phyloP scores from a whole-genome alignment of 208 protist genomes.

The Tetramitus jugosus region DNA sequence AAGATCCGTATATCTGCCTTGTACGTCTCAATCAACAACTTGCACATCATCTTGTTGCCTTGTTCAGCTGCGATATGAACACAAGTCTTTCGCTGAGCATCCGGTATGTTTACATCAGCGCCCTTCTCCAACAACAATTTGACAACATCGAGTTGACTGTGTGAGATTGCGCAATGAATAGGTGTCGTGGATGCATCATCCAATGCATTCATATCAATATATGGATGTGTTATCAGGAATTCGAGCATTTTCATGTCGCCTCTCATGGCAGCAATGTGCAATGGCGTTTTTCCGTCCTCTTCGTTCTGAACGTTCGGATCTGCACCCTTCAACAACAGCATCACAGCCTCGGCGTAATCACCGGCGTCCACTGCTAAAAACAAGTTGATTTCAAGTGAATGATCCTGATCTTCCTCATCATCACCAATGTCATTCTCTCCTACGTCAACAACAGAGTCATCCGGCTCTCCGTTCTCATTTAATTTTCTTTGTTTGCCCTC shows the following conservation, averaged over 20 bases:
- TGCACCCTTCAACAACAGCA: neutral
- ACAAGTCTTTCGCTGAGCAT: neutral
- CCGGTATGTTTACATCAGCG: neutral
- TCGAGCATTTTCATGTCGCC: neutral
- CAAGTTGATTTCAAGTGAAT: neutral
- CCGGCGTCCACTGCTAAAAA: neutral
- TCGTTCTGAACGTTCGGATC: conserved; percentile 11
- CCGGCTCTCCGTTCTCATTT: too few relatives aligned
- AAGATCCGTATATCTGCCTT: neutral
- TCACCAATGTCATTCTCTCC: neutral
- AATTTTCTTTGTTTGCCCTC: too few relatives aligned
- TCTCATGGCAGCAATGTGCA: conserved; percentile 4
- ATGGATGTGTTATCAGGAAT: neutral
- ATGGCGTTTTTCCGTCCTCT: conserved; percentile 11
- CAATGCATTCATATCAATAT: neutral
- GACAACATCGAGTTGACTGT: neutral
- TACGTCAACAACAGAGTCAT: too few relatives aligned
- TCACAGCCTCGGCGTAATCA: conserved; percentile 1
- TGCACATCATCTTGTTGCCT: neutral
- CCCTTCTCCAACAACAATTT: conserved; percentile 9
- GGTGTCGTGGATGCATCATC: neutral
- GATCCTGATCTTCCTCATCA: neutral
- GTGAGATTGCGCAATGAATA: neutral
- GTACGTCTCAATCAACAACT: neutral
- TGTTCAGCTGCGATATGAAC: neutral